Base-by-base conservation (phyloP, 2,329 filamentous ascomycete species). In the Penicillium sp. region DNA sequence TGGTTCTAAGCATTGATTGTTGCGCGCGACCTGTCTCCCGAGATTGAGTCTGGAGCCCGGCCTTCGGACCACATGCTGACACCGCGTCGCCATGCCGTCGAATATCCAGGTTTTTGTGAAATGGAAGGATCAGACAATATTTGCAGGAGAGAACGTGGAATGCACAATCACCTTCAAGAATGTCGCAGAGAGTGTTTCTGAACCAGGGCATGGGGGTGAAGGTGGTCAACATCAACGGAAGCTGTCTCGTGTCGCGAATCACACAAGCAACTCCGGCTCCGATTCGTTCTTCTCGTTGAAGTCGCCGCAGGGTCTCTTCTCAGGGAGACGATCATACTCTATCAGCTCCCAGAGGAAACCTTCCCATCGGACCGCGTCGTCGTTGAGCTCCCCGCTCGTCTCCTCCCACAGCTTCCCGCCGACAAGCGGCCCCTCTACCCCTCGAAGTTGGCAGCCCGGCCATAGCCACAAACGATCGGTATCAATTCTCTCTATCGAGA, bases 161-260 rank as follows among this genome's bases (percentile, higher is more conserved):
- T 98, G 95, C 79, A 92, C 89, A 67, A 96, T 99, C 76, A 97
- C 91, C 53, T 99, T 99, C 80, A 94, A 90, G 79, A 99, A 99
- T 75, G 84, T 93, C 52, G 81, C 84, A 34, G 76, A 84, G 52
- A 79, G 67, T 61, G 66, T 64, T 56, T 69, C 70, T 47, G 72
- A 77, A 34, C 58, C 72, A 51, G 66, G 61, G 63, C 67, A 66
- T 65, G 66, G 63, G 49, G 58, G 65, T 37, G 71, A 72, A 59
- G 64, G 34, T 53, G 57, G 63, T 48, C 65, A 67, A 48, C 74
- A 77, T 63, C 73, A 76, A 60, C 69, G 76, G 60, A 75, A 73
- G 61, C 63, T 68, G 39, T 78, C 76, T 57, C 74, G 76, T 51
- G 65, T 75, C 42, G 70, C 67, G 54, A 69, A 68, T 45, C 65